phyloP scores from a whole-genome alignment of 106 monocot species.

The Dendrobium huoshanense region DNA sequence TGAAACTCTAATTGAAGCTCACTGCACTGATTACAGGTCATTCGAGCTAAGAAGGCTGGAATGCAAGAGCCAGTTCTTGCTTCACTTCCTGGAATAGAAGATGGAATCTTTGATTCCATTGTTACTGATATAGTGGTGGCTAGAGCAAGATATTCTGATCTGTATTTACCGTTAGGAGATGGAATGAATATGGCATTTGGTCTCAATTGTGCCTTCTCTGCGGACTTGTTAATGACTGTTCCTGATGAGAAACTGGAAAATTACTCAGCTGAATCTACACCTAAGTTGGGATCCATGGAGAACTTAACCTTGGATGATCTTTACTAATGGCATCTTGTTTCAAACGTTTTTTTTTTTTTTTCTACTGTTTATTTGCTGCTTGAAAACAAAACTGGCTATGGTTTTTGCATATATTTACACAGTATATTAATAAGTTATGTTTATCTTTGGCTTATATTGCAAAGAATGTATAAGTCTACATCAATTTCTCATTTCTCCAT shows the following conservation, averaged over 20 bases:
- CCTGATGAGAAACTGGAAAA: constrained; percentile 11
- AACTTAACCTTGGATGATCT: constrained; percentile 17
- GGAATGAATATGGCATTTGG: constrained; percentile 21
- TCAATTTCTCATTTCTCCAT: no score
- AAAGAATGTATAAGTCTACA: no score
- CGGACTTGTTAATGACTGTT: constrained; percentile 24
- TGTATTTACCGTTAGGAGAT: constrained; percentile 35
- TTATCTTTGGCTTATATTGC: not conserved
- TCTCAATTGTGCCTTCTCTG: constrained; percentile 23
- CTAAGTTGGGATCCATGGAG: constrained; percentile 11
- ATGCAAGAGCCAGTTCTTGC: not conserved
- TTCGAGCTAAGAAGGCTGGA: constrained; percentile 28
- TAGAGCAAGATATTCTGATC: constrained; percentile 48
- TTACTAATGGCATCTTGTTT: not conserved
- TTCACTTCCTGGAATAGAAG: constrained; percentile 11
- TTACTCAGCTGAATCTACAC: not conserved
- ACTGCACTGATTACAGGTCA: constrained; percentile 20
- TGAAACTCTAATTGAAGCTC: no score
- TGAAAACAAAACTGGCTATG: not conserved
- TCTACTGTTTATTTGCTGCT: not conserved
- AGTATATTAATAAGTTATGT: not conserved
- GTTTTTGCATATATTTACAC: not conserved
- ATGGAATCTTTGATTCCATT: constrained; percentile 56
- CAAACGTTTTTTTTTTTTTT: not conserved
- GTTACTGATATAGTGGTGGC: constrained; percentile 43